These are phyloP conservation scores for Exserohilum turcica DNA, from an alignment of 2,329 filamentous ascomycete genomes.

Conservation along the genomic window DNA sequence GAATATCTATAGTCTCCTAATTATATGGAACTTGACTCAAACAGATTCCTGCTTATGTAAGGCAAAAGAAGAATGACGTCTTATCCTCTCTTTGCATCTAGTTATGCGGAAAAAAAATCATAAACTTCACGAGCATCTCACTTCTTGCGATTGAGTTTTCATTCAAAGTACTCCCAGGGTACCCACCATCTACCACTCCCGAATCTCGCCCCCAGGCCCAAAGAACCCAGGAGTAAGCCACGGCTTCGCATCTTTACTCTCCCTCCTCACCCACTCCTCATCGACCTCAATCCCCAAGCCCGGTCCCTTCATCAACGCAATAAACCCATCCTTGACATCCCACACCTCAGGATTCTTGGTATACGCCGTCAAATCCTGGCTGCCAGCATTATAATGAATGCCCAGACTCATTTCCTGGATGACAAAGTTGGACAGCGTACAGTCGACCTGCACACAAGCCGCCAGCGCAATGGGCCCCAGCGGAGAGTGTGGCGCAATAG, in stretches of 20 bases:
- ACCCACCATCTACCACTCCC: conserved; percentile 78
- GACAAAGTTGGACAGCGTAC: conserved; percentile 64
- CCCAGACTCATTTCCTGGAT: conserved; percentile 81
- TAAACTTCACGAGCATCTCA: too few species aligned
- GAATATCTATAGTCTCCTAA: too few species aligned
- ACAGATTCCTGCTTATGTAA: too few species aligned
- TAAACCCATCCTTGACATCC: conserved; percentile 68
- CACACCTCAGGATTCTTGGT: conserved; percentile 68
- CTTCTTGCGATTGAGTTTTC: too few species aligned
- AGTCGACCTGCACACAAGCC: conserved; percentile 70
- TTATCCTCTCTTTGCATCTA: too few species aligned
- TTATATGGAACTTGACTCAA: too few species aligned
- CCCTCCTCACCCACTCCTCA: conserved; percentile 67
- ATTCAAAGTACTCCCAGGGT: neutral
- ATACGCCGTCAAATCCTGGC: conserved; percentile 61
- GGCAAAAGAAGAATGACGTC: too few species aligned
- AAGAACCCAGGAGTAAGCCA: conserved; percentile 72
- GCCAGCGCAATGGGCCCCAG: conserved; percentile 75
- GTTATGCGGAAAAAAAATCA: too few species aligned
- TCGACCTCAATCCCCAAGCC: conserved; percentile 72
- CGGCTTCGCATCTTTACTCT: conserved; percentile 63
- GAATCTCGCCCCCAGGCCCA: conserved; percentile 68
- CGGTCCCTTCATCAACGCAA: conserved; percentile 63
- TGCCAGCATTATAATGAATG: conserved; percentile 72
- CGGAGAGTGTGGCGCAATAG: conserved; percentile 74